Evolutionary conservation across 495 filamentous ascomycete species (phyloP).

Genomic region (Viridothelium virens): DNA sequence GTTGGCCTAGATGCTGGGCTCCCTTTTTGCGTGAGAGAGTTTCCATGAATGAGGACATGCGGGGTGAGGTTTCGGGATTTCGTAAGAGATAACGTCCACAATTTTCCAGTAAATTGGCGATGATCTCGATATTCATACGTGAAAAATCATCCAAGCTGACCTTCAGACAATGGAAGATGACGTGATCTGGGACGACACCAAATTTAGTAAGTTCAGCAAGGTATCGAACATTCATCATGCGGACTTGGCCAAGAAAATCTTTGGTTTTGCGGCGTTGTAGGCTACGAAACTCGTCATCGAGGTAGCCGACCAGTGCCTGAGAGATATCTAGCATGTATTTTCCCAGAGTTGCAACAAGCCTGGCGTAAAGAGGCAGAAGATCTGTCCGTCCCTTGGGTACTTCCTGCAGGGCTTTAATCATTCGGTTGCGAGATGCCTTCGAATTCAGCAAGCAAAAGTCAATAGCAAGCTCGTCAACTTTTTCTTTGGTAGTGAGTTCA

Average conservation of each 20-base stretch:
- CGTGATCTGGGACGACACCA: conserved; percentile 94
- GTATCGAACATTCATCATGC: conserved; percentile 91
- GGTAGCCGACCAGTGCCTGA: conserved; percentile 83
- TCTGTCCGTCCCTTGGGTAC: conserved; percentile 89
- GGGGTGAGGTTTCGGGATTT: conserved; percentile 84
- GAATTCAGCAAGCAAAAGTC: conserved; percentile 99
- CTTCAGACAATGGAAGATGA: conserved; percentile 97
- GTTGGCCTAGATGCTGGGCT: conserved; percentile 87
- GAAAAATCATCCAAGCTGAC: conserved; percentile 97
- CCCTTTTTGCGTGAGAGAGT: conserved; percentile 93
- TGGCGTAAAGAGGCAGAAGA: conserved; percentile 84
- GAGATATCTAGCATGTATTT: conserved; percentile 90
- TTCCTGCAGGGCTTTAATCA: conserved; percentile 88
- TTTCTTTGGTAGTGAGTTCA: conserved; percentile 83
- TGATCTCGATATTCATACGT: conserved; percentile 97
- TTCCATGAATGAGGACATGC: conserved; percentile 90
- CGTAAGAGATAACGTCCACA: conserved; percentile 91
- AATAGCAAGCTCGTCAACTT: conserved; percentile 81
- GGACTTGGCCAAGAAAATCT: conserved; percentile 89
- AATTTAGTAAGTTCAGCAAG: conserved; percentile 97
- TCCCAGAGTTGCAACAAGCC: conserved; percentile 84
- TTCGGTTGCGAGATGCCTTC: conserved; percentile 88
- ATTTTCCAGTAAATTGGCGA: conserved; percentile 93
- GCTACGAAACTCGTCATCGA: conserved; percentile 95
- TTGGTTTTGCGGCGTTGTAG: conserved; percentile 97